Evolutionary conservation across 2,329 filamentous ascomycete genomes (phyloP).

Genomic region (Paracoccidioides lutzii): DNA sequence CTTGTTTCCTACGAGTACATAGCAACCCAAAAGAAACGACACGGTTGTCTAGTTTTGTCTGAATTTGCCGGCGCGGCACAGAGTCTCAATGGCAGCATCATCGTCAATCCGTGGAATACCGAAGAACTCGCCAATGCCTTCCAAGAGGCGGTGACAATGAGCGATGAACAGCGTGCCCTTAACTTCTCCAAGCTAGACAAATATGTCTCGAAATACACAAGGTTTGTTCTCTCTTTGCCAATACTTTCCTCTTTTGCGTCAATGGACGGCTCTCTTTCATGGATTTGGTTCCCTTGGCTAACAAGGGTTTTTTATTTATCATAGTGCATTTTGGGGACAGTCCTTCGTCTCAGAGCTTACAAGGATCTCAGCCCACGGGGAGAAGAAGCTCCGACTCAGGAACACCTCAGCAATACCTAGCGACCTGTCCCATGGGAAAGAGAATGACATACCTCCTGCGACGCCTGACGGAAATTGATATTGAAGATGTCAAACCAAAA

Average conservation of each 20-base stretch:
- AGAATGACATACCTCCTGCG: not conserved
- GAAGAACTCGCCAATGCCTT: conserved; percentile 88
- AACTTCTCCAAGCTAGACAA: conserved; percentile 88
- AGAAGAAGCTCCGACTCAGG: conserved; percentile 36
- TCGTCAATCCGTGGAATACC: conserved; percentile 98
- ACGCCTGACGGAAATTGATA: not conserved
- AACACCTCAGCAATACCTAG: not conserved
- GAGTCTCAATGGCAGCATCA: conserved; percentile 80
- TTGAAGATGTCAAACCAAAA: not conserved
- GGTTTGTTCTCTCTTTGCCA: conserved; percentile 28
- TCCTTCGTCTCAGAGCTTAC: conserved; percentile 78
- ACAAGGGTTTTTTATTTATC: conserved; percentile 8
- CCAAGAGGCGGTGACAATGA: conserved; percentile 94
- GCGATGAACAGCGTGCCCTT: conserved; percentile 66
- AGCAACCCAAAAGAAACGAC: conserved; percentile 75
- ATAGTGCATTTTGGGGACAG: conserved; percentile 83
- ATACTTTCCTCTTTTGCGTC: not conserved
- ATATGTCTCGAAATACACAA: conserved; percentile 96
- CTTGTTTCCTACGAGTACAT: conserved; percentile 98
- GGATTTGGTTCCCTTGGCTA: not conserved
- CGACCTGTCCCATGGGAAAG: not conserved
- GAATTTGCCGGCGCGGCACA: conserved; percentile 95
- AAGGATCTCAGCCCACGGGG: conserved; percentile 41
- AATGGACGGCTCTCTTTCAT: not conserved
- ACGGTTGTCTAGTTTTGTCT: conserved; percentile 87